Percentiles rank a stretch among this genome's conserved stretches.
Conservation (phyloP, 768 basidiomycete species). For the Suillus paluster region DNA sequence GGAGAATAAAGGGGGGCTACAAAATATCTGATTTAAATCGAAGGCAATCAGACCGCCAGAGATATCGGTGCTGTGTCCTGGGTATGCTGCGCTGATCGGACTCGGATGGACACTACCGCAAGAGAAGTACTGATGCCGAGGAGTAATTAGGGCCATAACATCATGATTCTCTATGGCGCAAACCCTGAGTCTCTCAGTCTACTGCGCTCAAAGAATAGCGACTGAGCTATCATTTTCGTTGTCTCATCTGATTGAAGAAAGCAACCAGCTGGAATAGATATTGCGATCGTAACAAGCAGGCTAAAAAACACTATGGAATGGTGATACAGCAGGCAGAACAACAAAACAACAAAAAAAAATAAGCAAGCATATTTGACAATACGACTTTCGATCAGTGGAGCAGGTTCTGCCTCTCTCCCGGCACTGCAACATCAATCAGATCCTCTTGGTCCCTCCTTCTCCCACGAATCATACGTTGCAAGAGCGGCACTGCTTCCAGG, state of each 20-base stretch:
- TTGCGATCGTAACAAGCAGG: not conserved
- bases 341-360: not conserved
- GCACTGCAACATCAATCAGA: conserved; percentile 13
- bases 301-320: not conserved
- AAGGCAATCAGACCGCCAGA: conserved; percentile 7
- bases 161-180: not conserved
- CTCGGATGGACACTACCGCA: conserved; percentile 29
- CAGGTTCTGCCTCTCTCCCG: conserved; percentile 19
- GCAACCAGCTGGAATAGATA: not conserved
- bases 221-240: not conserved
- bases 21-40: conserved; percentile 22
- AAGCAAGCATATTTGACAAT: not conserved
- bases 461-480: conserved; percentile 18
- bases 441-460: not conserved
- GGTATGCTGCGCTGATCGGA: conserved; percentile 37
- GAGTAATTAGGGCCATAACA: conserved; percentile 8
- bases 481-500: conserved; percentile 13
- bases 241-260: not conserved
- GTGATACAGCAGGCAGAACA: conserved; percentile 4
- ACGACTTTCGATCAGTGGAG: conserved; percentile 12
- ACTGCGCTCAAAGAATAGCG: too few relatives aligned
- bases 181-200: too few relatives aligned
- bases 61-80: conserved; percentile 24
- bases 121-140: conserved; percentile 14
- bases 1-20: conserved; percentile 29